Evolutionary conservation across 2,329 filamentous ascomycete species (phyloP), one percentile per base, ranked within the genome.

Genomic region (Aureobasidium musti): DNA sequence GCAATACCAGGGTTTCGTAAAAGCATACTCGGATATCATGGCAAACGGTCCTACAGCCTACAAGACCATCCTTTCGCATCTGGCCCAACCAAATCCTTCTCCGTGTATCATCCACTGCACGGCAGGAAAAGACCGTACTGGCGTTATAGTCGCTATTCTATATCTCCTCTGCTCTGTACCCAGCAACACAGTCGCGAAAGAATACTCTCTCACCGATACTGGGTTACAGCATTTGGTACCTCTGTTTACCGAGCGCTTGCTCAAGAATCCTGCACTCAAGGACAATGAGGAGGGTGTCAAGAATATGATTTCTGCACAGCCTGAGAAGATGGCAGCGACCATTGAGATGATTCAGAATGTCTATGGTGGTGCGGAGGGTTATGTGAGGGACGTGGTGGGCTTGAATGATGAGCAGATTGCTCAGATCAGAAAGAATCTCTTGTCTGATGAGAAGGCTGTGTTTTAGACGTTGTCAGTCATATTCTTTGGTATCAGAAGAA

Each of bases 121-220:
- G 0, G 89, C 88, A 0, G 90, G 90, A 14, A 93, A 93, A 77
- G 90, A 93, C 75, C 82, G 90, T 50, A 92, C 90, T 0, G 90
- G 90, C 2, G 82, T 92, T 5, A 78, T 91, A 52, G 84, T 86
- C 57, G 90, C 88, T 3, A 71, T 93, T 47, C 74, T 92, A 10
- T 80, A 91, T 45, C 78, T 83, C 30, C 80, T 91, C 33, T 86
- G 86, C 10, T 87, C 87, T 4, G 86, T 91, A 0, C 76, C 81
- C 1, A 82, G 87, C 69, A 79, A 84, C 39, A 74, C 77, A 4
- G 82, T 91, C n/a, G 88, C 87, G 0, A 76, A 82, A 11, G 90
- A 93, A 75, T 93, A 92, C 74, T 79, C 82, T 19, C 79, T 91
- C 11, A 91, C 88, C 0, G 86, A 90, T 60, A 71, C 80, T 1